Base-by-base conservation (phyloP, 2,329 filamentous ascomycete genomes). In the Pyricularia grisea region DNA sequence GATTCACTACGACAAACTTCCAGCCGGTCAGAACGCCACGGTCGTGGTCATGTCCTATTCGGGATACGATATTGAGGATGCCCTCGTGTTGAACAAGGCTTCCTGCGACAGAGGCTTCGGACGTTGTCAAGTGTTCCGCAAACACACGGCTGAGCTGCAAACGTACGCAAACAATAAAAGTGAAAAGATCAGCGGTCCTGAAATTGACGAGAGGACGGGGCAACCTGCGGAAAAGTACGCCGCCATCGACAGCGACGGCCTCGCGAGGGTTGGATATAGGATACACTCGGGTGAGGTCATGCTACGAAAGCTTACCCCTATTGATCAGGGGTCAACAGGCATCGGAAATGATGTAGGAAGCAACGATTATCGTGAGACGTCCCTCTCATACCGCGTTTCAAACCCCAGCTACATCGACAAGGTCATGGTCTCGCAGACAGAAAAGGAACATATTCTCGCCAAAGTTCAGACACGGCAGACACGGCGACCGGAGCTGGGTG, bases 31-130 rank as follows among this genome's bases (percentile, higher is more conserved):
- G 76, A 98, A 97, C 71, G 96, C 95, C 4, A 97, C 92, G 0
- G 95, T 99, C 30, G 95, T 97, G 6, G 95, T 99, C 80, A 99
- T 99, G 95, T 98, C 94, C 66, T 99, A 95, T 80, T 98, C 94
- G 12, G 95, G 95, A 28, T 99, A 99, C 80, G 95, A 99, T 88
- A 99, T 99, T 74, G 95, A 99, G 83, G 95, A 99, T 84, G 95
- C 95, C 11, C 85, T 99, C 23, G 94, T 99, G 2, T 79, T 99
- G 71, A 99, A 99, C 83, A 98, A 97, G 81, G 94, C 93, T 11
- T 97, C 94, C 0, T 90, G 93, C 70, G 96, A 99, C 75, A 88
- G 95, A 74, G 96, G 95, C 4, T 99, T 98, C 75, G 96, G 95
- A 65, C 90, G 95, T 55, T 98, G 95, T 75, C 96, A 99, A 77